Evolutionary conservation across 202 grass and related monocot species (phyloP), one percentile per base, ranked within the genome.

Genomic region (Cymbopogon flexuosus): DNA sequence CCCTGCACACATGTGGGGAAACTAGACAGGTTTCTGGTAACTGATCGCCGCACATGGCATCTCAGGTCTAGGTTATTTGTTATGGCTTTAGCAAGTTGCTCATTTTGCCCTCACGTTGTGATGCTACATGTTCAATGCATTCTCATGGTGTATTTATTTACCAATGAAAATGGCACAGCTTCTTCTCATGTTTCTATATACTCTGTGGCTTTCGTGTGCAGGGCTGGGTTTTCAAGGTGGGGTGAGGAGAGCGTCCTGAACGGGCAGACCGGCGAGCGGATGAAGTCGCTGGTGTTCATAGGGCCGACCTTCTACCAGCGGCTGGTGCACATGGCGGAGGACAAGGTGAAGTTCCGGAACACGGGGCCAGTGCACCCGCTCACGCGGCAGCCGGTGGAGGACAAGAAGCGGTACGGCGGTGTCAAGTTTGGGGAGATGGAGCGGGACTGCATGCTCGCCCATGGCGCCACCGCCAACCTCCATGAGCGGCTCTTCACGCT

Each of bases 351-450:
- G 27, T 93, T 97, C 62, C 81, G 90, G 16, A 93, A 93, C 51
- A 93, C 87, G 0, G 93, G 93, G 3, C 93, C 88, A 0, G 90
- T 93, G 23, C 93, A 97, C 81, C 90, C 93, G 2, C 74, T 93
- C 14, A 97, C 90, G 16, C 27, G 93, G 62, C 93, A 97, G 75
- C 90, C 93, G 0, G 93, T 97, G 46, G 84, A 65, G 9, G 88
- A 93, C 72, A 81, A 61, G 61, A 89, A 87, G 40, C 75, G 93
- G 36, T 97, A 88, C 14, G 93, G 93, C 2, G 93, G 93, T 3
- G 90, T 97, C n/a, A 97, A 97, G 67, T 93, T 97, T 2, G 93
- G 93, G n/a, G 88, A 89, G 66, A 97, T 93, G 90, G 93, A 93
- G 76, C 78, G 93, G 0, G 90, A 97, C 61, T 97, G 93, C 78